A percentile compares a stretch with the other conserved stretches of the same genome.
Conservation (phyloP, 768 basidiomycete species). For the Mycena venus region DNA sequence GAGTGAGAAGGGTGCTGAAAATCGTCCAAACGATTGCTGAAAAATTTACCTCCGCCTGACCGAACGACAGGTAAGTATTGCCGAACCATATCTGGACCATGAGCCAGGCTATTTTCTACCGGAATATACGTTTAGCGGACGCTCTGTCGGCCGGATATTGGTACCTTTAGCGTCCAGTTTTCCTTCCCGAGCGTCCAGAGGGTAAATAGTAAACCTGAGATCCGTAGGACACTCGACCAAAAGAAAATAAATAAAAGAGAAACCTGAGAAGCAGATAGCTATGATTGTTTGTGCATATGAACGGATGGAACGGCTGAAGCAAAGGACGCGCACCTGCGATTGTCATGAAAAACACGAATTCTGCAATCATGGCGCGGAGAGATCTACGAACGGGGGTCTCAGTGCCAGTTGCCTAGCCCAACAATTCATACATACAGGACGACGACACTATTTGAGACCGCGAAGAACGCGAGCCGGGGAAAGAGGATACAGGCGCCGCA, state of each 20-base stretch:
- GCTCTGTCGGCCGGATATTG: background rate
- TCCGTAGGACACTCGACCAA: background rate
- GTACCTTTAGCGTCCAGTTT: constrained; percentile 30
- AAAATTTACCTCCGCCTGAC: constrained; percentile 1
- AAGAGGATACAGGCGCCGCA: constrained; percentile 90
- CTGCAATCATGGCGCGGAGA: constrained; percentile 84
- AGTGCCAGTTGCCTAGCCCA: background rate
- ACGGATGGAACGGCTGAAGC: too few species aligned
- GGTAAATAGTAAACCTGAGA: constrained; percentile 78
- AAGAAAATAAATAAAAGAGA: constrained; percentile 56
- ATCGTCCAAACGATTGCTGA: constrained; percentile 38
- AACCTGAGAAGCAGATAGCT: constrained; percentile 84
- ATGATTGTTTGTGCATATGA: too few species aligned
- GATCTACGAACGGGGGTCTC: constrained; percentile 59
- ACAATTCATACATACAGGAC: constrained; percentile 67
- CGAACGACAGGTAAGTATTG: constrained; percentile 67
- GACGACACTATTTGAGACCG: constrained; percentile 82
- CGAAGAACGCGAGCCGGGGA: constrained; percentile 87
- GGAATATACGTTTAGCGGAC: background rate
- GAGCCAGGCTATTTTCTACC: constrained; percentile 76
- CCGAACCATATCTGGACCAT: constrained; percentile 87
- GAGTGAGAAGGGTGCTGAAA: constrained; percentile 34
- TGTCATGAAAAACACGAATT: constrained; percentile 84
- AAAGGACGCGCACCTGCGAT: too few species aligned
- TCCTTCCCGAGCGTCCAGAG: constrained; percentile 60